Conservation (phyloP, 352 stramenopile species). For the Globisporangium viniferum region DNA sequence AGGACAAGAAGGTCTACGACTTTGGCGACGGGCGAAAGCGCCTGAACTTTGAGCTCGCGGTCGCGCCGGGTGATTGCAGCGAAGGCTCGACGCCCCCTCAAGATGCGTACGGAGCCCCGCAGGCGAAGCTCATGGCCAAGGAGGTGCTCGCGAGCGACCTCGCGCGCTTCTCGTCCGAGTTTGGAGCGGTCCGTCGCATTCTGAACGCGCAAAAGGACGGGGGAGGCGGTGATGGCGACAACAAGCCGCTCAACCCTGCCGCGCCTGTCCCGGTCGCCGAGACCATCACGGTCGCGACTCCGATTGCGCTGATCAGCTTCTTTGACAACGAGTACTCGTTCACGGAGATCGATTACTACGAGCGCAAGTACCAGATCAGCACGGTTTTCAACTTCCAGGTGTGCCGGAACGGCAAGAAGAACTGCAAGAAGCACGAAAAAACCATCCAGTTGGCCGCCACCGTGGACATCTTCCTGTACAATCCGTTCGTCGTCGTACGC, state of each 20-base stretch:
- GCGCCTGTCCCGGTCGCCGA: no score
- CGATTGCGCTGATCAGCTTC: slow-evolving; percentile 16
- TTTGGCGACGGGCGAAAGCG: background rate
- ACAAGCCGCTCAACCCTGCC: no score
- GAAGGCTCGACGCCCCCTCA: slow-evolving; percentile 11
- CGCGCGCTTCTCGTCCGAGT: background rate
- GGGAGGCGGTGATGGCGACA: no score
- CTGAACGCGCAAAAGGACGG: background rate
- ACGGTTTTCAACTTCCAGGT: slow-evolving; percentile 17
- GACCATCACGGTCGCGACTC: background rate
- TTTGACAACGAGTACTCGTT: slow-evolving; percentile 8
- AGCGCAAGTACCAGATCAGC: slow-evolving; percentile 1
- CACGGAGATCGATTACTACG: slow-evolving; percentile 11
- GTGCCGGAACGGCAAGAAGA: slow-evolving; percentile 20
- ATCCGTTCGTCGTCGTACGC: slow-evolving; percentile 45
- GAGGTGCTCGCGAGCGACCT: slow-evolving; percentile 12
- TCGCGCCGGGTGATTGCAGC: slow-evolving; percentile 34
- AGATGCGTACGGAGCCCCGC: background rate
- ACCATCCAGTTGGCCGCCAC: slow-evolving; percentile 30
- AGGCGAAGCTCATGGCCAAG: slow-evolving; percentile 8
- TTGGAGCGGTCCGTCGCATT: slow-evolving; percentile 9
- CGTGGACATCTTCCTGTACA: slow-evolving; percentile 62
- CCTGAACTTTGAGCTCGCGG: slow-evolving; percentile 8
- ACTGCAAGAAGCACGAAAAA: slow-evolving; percentile 26
- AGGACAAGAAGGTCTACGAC: no score